Evolutionary conservation across 768 basidiomycete species (phyloP).

Genomic region (Xanthoconium stramineum): DNA sequence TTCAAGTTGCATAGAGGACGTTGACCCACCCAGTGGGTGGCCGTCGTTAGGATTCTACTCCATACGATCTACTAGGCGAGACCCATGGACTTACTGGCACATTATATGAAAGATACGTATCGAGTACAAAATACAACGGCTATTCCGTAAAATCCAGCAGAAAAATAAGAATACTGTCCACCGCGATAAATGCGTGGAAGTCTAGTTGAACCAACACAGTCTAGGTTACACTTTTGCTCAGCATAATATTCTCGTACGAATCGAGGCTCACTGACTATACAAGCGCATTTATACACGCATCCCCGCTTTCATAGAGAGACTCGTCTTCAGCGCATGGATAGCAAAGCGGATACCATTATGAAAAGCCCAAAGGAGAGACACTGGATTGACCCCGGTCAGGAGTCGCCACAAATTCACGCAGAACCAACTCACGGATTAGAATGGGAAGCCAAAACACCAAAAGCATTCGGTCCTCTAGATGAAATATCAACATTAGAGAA

Average conservation of each 20-base stretch:
- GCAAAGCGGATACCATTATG: constrained; percentile 53
- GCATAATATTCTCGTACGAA: neutral
- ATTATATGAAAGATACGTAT: constrained; percentile 22
- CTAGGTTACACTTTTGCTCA: neutral
- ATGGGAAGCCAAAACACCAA: constrained; percentile 85
- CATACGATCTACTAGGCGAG: neutral
- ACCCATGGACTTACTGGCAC: neutral
- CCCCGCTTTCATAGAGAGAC: constrained; percentile 43
- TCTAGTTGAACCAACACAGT: constrained; percentile 7
- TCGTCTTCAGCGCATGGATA: constrained; percentile 47
- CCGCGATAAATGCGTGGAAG: neutral
- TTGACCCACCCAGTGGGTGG: constrained; percentile 8
- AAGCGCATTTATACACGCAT: constrained; percentile 31
- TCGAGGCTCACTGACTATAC: constrained; percentile 1
- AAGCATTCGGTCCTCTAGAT: constrained; percentile 78
- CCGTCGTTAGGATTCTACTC: neutral
- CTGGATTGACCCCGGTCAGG: constrained; percentile 30
- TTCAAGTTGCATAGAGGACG: constrained; percentile 73
- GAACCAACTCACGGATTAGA: constrained; percentile 60
- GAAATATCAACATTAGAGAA: constrained; percentile 2
- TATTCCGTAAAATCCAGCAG: constrained; percentile 18
- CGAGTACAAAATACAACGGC: constrained; percentile 18
- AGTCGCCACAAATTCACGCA: neutral
- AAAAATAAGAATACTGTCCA: constrained; percentile 15
- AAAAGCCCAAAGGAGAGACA: constrained; percentile 61